Base-by-base conservation (phyloP, 2,329 filamentous ascomycete genomes). In the Fusarium torulosum region DNA sequence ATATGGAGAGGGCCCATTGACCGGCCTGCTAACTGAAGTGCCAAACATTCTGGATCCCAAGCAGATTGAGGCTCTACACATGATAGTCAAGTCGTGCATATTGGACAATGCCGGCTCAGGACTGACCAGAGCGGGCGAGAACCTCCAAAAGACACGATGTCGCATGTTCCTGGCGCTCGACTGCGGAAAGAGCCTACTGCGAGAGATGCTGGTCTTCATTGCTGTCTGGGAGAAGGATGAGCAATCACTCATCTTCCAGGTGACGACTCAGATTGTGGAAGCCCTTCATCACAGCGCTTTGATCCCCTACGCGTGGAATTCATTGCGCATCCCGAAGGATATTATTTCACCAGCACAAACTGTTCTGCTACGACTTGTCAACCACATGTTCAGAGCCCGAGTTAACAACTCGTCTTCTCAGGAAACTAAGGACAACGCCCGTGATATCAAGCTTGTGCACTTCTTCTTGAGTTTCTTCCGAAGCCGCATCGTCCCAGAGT, bases 21-120 rank as follows among this genome's bases (percentile, higher is more conserved):
- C 93, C 19, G 95, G 95, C 14, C 82, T 98, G 15, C 82, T 98
- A 55, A 97, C 95, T 0, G 95, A 98, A 76, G 93, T 98, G 14
- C 95, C 95, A 29, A 91, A 98, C 69, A 97, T 97, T 37, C 84
- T 98, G 29, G 94, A 96, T 42, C 95, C 95, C 0, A 94, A 94
- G 56, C 95, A 98, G 79, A 97, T 97, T 53, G 95, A 98, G 78
- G 94, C 96, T 7, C 82, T 98, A 53, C 95, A 97, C 55, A 97
- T 97, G 94, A 96, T 97, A 61, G 91, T 98, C 73, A 97, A 97
- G 82, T 94, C 93, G 15, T 96, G 94, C 65, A 96, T 98, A 53
- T 88, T 97, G 21, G 92, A 96, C 72, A 89, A 88, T n/a, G 84
- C 88, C 60, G 92, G 91, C 61, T 90, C 91, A 67, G 88, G 89